Evolutionary conservation across 768 basidiomycete genomes (phyloP).

Genomic region (Tricholoma sp.): DNA sequence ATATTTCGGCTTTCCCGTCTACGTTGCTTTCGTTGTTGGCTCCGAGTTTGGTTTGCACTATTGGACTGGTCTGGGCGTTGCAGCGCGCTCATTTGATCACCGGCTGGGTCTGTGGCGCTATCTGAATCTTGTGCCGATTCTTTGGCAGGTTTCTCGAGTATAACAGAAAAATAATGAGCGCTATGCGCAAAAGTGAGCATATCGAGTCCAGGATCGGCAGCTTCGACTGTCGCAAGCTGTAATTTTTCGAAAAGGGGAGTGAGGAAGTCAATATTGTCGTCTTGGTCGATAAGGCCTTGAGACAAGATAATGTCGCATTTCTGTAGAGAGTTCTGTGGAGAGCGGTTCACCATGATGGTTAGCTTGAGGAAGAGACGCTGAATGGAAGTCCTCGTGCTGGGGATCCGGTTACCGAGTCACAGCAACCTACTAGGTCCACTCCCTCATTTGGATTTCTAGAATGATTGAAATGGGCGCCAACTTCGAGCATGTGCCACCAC

Average conservation of each 20-base stretch:
- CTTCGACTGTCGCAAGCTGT: slow-evolving; percentile 37
- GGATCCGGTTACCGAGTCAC: too few species aligned
- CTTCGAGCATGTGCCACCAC: too few species aligned
- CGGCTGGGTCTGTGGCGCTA: too few species aligned
- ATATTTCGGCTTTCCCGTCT: not conserved
- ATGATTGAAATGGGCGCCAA: too few species aligned
- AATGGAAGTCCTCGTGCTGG: not conserved
- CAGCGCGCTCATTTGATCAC: not conserved
- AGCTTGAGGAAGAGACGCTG: not conserved
- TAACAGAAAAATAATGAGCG: slow-evolving; percentile 38
- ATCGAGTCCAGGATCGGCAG: slow-evolving; percentile 31
- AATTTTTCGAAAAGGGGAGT: slow-evolving; percentile 33
- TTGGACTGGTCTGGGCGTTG: not conserved
- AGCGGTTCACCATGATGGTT: not conserved
- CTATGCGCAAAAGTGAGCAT: slow-evolving; percentile 35
- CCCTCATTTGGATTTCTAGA: too few species aligned
- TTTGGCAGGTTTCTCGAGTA: slow-evolving; percentile 15
- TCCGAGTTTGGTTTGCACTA: not conserved
- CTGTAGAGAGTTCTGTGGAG: not conserved
- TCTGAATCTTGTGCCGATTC: not conserved
- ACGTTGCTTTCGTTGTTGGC: not conserved
- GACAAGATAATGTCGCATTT: slow-evolving; percentile 11
- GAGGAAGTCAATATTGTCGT: slow-evolving; percentile 33
- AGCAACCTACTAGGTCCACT: not conserved
- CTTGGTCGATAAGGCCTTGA: slow-evolving; percentile 30